A percentile compares a stretch with the other conserved stretches of the same genome.
Evolutionary conservation across 148 eudicot genomes (phyloP).

Genomic region (Nepenthes mirabilis): DNA sequence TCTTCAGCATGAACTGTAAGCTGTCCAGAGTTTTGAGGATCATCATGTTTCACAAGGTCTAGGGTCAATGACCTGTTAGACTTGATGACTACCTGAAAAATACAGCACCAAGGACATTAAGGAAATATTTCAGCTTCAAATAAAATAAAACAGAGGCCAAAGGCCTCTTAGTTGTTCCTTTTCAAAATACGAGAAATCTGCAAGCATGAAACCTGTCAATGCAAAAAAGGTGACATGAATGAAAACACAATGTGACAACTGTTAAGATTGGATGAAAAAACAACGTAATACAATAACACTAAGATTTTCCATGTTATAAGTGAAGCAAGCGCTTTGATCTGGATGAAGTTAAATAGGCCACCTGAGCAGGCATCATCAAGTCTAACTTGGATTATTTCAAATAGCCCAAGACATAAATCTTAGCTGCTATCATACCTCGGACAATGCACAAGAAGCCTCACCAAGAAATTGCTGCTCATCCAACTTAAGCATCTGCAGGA

Average conservation of each 20-base stretch:
- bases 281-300: background rate
- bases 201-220: too few species aligned
- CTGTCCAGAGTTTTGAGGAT: slow-evolving; percentile 40
- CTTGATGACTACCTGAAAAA: slow-evolving; percentile 60
- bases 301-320: background rate
- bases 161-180: too few species aligned
- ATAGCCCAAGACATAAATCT: too few species aligned
- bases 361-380: too few species aligned
- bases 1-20: slow-evolving; percentile 79
- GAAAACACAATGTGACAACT: too few species aligned
- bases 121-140: background rate
- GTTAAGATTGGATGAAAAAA: too few species aligned
- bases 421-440: slow-evolving; percentile 44
- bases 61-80: slow-evolving; percentile 41
- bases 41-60: slow-evolving; percentile 44
- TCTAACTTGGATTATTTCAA: too few species aligned
- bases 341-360: too few species aligned
- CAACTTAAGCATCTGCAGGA: slow-evolving; percentile 66
- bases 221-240: too few species aligned
- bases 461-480: slow-evolving; percentile 97
- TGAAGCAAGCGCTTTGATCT: background rate
- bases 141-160: background rate
- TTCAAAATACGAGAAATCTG: too few species aligned
- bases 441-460: slow-evolving; percentile 75
- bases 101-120: slow-evolving; percentile 7